Conservation (phyloP, 108 stramenopile species). For the Cyclotella choctawhatcheeana region DNA sequence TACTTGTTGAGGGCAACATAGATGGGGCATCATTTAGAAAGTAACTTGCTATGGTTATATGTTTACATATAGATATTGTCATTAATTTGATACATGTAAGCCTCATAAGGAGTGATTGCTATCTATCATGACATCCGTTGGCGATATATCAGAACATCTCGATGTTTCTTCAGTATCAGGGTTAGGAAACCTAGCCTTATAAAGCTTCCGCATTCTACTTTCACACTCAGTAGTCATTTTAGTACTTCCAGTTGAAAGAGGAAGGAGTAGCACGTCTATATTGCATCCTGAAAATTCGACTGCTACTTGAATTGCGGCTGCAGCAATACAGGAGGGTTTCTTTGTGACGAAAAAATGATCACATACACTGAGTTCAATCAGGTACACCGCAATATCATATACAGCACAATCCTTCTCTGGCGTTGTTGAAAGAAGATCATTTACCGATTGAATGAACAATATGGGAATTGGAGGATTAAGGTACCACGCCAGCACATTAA, state of each 20-base stretch:
- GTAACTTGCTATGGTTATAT: too few relatives aligned
- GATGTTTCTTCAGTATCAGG: constrained; percentile 8
- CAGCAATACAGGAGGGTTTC: constrained; percentile 6
- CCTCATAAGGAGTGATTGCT: background rate
- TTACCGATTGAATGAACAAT: constrained; percentile 6
- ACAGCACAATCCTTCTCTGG: background rate
- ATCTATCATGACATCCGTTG: constrained; percentile 3
- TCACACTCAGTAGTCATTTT: background rate
- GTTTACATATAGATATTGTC: too few relatives aligned
- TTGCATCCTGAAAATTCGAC: constrained; percentile 2
- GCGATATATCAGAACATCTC: constrained; percentile 11
- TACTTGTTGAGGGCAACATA: background rate
- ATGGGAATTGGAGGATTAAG: constrained; percentile 17
- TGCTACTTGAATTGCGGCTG: background rate
- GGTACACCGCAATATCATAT: background rate
- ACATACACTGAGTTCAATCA: constrained; percentile 13
- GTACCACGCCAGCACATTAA: constrained; percentile 10
- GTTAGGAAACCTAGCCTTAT: background rate
- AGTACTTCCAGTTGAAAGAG: background rate
- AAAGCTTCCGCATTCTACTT: background rate
- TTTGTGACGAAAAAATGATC: constrained; percentile 3
- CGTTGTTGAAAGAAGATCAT: background rate
- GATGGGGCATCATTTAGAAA: too few relatives aligned
- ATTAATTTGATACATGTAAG: too few relatives aligned
- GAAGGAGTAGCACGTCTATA: background rate